phyloP scores from a whole-genome alignment of 2,329 filamentous ascomycete species.

The Microthyrium microscopicum region DNA sequence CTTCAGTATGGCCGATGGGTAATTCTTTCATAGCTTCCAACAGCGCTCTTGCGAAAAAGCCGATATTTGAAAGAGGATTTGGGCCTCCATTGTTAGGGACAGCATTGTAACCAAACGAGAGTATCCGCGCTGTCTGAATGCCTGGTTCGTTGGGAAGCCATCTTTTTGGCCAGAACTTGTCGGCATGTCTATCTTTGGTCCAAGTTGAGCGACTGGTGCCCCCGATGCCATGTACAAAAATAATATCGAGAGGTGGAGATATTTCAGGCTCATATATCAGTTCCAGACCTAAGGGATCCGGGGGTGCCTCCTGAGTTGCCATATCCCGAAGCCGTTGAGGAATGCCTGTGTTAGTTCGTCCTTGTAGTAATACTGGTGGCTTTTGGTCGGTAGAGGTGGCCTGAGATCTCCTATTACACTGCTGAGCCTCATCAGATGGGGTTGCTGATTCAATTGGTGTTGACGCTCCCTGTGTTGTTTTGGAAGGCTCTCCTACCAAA shows the following conservation, averaged over 20 bases:
- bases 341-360: too few species aligned
- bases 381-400: too few species aligned
- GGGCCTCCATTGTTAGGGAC: slow-evolving; percentile 10
- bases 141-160: slow-evolving; percentile 17
- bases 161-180: slow-evolving; percentile 17
- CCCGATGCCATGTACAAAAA: slow-evolving; percentile 21
- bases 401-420: too few species aligned
- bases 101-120: slow-evolving; percentile 21
- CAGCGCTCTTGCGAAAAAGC: slow-evolving; percentile 20
- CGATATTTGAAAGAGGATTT: slow-evolving; percentile 10
- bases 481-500: too few species aligned
- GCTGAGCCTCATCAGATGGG: too few species aligned
- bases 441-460: too few species aligned
- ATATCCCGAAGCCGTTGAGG: too few species aligned
- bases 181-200: slow-evolving; percentile 14
- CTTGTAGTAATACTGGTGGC: too few species aligned
- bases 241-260: slow-evolving; percentile 13
- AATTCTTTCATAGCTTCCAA: slow-evolving; percentile 16
- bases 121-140: slow-evolving; percentile 14
- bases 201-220: slow-evolving; percentile 18
- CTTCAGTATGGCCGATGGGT: slow-evolving; percentile 11
- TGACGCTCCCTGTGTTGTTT: too few species aligned
- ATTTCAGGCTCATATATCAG: slow-evolving; percentile 6
- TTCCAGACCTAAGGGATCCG: slow-evolving; percentile 3
- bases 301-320: neutral